A percentile compares a stretch with the other conserved stretches of the same genome.
Conservation (phyloP, 371 early-diverging fungal genomes). For the Rhizomucor pusillus region DNA sequence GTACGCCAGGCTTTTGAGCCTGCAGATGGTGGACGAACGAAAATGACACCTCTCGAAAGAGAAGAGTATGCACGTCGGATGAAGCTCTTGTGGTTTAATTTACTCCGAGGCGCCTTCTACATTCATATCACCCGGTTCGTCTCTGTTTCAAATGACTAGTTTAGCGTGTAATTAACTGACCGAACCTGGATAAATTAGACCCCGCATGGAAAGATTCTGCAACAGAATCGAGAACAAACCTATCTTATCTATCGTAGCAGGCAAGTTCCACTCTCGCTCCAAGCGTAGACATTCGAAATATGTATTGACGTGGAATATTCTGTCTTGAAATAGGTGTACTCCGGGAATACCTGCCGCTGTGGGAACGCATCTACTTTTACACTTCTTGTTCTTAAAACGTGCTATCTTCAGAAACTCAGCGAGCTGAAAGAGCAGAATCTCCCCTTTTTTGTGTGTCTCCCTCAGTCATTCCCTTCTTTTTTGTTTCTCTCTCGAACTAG, state of each 20-base stretch:
- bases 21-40: constrained; percentile 29
- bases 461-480: constrained; percentile 1
- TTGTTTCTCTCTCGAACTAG: constrained; percentile 1
- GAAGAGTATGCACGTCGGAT: constrained; percentile 74
- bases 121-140: constrained; percentile 72
- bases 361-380: constrained; percentile 92
- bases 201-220: constrained; percentile 48
- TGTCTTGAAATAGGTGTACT: constrained; percentile 52
- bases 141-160: neutral
- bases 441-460: neutral
- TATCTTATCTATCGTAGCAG: constrained; percentile 39
- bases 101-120: constrained; percentile 86
- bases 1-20: constrained; percentile 30
- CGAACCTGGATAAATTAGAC: constrained; percentile 19
- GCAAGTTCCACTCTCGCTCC: constrained; percentile 20
- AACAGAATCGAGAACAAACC: constrained; percentile 40
- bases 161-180: neutral
- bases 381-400: constrained; percentile 46
- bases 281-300: neutral
- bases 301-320: constrained; percentile 1
- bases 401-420: neutral
- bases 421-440: neutral
- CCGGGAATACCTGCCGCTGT: constrained; percentile 89
- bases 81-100: constrained; percentile 72
- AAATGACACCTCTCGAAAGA: constrained; percentile 67